A percentile compares a stretch with the other conserved stretches of the same genome.
Conservation (phyloP, 805 yeast species). For the Yarrowia sp. region DNA sequence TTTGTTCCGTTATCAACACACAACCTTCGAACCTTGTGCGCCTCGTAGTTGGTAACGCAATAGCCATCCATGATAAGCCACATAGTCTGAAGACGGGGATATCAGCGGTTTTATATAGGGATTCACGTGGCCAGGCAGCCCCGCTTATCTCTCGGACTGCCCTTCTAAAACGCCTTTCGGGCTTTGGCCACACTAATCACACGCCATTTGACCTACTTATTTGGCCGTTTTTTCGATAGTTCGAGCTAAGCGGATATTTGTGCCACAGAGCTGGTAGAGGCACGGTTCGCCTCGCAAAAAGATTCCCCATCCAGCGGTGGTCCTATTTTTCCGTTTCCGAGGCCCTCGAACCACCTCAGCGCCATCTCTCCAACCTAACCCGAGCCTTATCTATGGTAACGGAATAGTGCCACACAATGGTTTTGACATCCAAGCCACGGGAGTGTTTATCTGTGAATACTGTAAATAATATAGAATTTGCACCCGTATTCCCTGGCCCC, state of each 20-base stretch:
- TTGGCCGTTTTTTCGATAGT: not conserved
- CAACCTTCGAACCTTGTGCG: conserved; percentile 20
- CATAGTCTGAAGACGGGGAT: not conserved
- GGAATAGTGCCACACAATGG: not conserved
- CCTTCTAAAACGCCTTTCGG: not conserved
- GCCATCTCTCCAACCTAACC: not conserved
- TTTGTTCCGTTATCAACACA: conserved; percentile 12
- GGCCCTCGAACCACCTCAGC: too few relatives aligned
- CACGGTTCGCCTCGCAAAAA: not conserved
- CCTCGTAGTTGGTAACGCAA: conserved; percentile 19
- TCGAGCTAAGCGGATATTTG: not conserved
- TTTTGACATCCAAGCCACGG: not conserved
- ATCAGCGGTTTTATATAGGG: not conserved
- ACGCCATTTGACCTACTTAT: not conserved
- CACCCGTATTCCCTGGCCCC: not conserved
- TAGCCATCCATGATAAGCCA: conserved; percentile 17
- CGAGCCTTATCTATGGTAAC: too few relatives aligned
- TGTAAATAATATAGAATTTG: not conserved
- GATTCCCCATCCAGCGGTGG: not conserved
- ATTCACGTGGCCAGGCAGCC: too few relatives aligned
- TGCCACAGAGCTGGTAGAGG: not conserved
- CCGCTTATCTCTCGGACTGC: not conserved
- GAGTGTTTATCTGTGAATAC: not conserved
- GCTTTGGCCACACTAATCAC: not conserved
- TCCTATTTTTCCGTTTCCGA: not conserved